A percentile compares a stretch with the other conserved stretches of the same genome.
Conservation (phyloP, 2,329 filamentous ascomycete genomes). For the Diaporthe citri region DNA sequence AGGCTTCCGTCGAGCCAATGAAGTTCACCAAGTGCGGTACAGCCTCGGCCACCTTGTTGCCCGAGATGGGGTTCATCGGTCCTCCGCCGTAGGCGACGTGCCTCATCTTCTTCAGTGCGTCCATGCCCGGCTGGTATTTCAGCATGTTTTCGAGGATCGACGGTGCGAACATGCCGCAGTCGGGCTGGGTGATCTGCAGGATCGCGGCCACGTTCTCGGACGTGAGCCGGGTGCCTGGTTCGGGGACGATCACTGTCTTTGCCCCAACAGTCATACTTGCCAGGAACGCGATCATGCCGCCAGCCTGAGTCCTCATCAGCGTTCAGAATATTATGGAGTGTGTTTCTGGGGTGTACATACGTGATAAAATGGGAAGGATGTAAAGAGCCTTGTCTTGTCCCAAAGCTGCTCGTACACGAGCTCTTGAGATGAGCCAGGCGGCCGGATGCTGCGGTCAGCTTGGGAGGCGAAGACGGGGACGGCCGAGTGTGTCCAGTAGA, state of each 20-base stretch:
- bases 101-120: constrained; percentile 36
- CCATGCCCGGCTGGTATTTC: constrained; percentile 38
- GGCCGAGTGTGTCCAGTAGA: constrained; percentile 41
- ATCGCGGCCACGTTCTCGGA: constrained; percentile 40
- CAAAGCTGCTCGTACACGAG: constrained; percentile 21
- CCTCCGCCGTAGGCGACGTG: constrained; percentile 41
- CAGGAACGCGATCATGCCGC: constrained; percentile 32
- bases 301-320: constrained; percentile 13
- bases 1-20: constrained; percentile 43
- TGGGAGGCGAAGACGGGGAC: constrained; percentile 33
- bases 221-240: constrained; percentile 36
- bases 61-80: constrained; percentile 41
- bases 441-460: constrained; percentile 10
- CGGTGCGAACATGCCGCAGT: constrained; percentile 37
- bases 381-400: not conserved
- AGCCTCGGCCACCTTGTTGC: constrained; percentile 39
- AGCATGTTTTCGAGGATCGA: constrained; percentile 41
- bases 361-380: constrained; percentile 33
- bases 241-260: constrained; percentile 37
- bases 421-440: not conserved
- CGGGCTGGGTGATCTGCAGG: constrained; percentile 37
- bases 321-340: not conserved
- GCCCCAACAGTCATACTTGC: constrained; percentile 23
- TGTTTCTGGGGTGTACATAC: not conserved
- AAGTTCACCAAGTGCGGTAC: constrained; percentile 39